Conservation (phyloP, 2,329 filamentous ascomycete genomes). For the Graphilbum sp. region DNA sequence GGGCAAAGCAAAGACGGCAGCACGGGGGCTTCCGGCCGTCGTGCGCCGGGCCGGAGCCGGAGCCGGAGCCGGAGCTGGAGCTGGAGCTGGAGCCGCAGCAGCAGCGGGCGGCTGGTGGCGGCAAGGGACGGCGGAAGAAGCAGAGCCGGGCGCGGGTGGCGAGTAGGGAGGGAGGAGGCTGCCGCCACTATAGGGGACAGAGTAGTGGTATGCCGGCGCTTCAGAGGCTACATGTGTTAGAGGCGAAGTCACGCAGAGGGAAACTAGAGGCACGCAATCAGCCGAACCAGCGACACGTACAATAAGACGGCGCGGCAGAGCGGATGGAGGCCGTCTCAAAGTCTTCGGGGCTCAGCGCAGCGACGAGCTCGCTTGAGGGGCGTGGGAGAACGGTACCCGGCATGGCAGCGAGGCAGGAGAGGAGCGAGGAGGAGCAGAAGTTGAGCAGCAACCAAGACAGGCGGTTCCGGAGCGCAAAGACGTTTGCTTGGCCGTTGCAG, state of each 20-base stretch:
- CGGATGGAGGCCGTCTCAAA: conserved; percentile 52
- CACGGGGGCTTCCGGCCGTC: conserved; percentile 34
- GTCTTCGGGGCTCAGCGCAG: conserved; percentile 29
- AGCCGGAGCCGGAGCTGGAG: conserved; percentile 2
- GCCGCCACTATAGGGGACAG: conserved; percentile 21
- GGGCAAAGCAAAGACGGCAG: background rate
- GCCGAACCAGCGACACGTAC: conserved; percentile 21
- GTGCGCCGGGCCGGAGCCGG: conserved; percentile 13
- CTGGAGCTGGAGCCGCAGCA: background rate
- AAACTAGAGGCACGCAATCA: no score
- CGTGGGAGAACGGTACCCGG: conserved; percentile 4
- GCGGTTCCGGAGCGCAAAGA: background rate
- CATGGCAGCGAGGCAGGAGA: conserved; percentile 1
- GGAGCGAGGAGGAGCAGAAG: background rate
- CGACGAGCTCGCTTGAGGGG: conserved; percentile 6
- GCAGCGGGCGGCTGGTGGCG: conserved; percentile 6
- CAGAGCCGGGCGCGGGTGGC: conserved; percentile 2
- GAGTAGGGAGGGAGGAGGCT: conserved; percentile 34
- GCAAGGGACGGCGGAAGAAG: background rate
- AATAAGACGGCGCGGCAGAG: conserved; percentile 52
- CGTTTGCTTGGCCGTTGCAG: no score
- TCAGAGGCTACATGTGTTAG: conserved; percentile 34
- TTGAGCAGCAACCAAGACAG: background rate
- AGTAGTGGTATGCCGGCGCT: conserved; percentile 47
- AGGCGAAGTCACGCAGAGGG: background rate